A percentile compares a stretch with the other conserved stretches of the same genome.
Conservation (phyloP, 1,284 basidiomycete genomes). For the Boletus mariae region DNA sequence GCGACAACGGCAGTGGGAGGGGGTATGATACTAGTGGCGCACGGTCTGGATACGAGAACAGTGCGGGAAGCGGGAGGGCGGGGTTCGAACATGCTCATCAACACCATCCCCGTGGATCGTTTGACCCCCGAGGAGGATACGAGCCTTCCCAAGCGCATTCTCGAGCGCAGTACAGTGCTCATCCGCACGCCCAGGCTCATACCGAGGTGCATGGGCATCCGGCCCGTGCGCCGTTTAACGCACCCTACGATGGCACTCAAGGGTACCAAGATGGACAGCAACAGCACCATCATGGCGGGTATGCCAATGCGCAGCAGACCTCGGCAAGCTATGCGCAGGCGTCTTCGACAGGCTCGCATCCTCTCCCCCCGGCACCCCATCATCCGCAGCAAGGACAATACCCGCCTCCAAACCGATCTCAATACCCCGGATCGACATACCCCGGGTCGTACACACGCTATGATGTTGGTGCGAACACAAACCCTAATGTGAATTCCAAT, state of each 20-base stretch:
- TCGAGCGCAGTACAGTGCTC: conserved; percentile 20
- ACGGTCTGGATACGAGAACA: conserved; percentile 25
- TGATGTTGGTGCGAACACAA: conserved; percentile 16
- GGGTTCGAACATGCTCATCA: conserved; percentile 28
- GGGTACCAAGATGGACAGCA: conserved; percentile 26
- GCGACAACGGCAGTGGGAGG: conserved; percentile 16
- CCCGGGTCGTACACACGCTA: conserved; percentile 25
- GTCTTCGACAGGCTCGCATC: conserved; percentile 24
- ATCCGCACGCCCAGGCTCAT: conserved; percentile 21
- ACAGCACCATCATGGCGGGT: conserved; percentile 17
- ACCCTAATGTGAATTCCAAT: conserved; percentile 11
- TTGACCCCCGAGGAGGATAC: conserved; percentile 24
- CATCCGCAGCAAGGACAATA: conserved; percentile 34
- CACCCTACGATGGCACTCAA: conserved; percentile 27
- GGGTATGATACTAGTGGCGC: conserved; percentile 19
- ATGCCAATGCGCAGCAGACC: conserved; percentile 26
- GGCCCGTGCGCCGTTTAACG: conserved; percentile 25
- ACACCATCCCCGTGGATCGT: conserved; percentile 21
- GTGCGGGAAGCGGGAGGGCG: conserved; percentile 11
- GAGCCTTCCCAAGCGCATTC: conserved; percentile 22
- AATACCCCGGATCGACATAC: conserved; percentile 24
- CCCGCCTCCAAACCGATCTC: conserved; percentile 26
- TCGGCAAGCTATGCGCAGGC: conserved; percentile 26
- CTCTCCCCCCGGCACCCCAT: conserved; percentile 28
- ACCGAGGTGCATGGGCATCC: conserved; percentile 19